Evolutionary conservation across 768 basidiomycete genomes (phyloP), one percentile per base, ranked within the genome.

Genomic region (Suillus paluster): DNA sequence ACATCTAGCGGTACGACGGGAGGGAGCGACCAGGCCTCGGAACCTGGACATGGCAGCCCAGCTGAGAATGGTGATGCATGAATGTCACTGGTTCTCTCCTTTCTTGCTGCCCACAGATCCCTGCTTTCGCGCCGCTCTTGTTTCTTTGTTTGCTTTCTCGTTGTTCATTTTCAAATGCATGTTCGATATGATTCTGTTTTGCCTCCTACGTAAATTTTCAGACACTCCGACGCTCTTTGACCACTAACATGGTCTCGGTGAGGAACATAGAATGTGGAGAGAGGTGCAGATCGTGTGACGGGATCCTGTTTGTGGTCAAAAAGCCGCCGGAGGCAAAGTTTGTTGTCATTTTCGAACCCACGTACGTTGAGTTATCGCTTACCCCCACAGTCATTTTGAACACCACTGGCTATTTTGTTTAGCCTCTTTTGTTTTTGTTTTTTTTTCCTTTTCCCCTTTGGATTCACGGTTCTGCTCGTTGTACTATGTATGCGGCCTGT

Each of bases 221-320:
- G 41, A 61, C 42, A 39, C 62, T 67, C 66, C 66, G 66, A 56
- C 62, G 58, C 67, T 73, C 48, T 76, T 76, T 76, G 60, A 70
- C 71, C 73, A 73, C 66, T 66, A 74, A 76, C 30, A 34, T 62
- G 68, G 68, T 71, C 73, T 56, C 36, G 49, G 36, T 57, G 34
- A 57, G 42, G 66, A 27, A 58, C 48, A 27, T 59, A 55, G 52
- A 25, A 61, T 23, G 49, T 56, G 14, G 70, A 63, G 67, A n/a
- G n/a, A n/a, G n/a, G n/a, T n/a, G n/a, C n/a, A n/a, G n/a, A n/a
- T 62, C 33, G 46, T 56, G 49, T 62, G 63, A 57, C 53, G 53
- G 23, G 73, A 74, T 71, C 73, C 36, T 60, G 33, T 74, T 76
- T 65, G 56, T 71, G 73, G 73, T 73, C 65, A 74, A 74, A 74